phyloP scores from a whole-genome alignment of 2,329 filamentous ascomycete species.

The Penicillium sp. region DNA sequence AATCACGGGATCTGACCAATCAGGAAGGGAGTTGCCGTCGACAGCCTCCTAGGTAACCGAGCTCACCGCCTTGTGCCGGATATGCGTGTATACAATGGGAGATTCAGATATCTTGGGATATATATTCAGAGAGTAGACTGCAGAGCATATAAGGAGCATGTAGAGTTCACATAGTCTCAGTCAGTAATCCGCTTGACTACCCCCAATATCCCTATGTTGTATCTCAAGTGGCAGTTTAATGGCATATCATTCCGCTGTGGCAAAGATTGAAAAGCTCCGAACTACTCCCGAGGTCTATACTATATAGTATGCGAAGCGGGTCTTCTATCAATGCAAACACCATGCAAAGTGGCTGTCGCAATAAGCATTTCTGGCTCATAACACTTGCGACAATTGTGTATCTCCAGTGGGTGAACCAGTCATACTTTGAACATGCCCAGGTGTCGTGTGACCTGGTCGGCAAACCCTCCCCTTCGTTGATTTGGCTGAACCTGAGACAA shows the following conservation, averaged over 20 bases:
- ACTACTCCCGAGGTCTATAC: background rate
- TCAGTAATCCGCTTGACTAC: background rate
- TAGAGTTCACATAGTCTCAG: background rate
- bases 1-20: slow-evolving; percentile 23
- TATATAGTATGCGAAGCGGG: background rate
- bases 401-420: background rate
- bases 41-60: slow-evolving; percentile 13
- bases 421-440: background rate
- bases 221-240: background rate
- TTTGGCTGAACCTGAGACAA: slow-evolving; percentile 1
- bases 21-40: slow-evolving; percentile 4
- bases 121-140: too few relatives aligned
- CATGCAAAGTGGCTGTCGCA: background rate
- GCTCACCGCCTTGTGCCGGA: slow-evolving; percentile 10
- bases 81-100: background rate
- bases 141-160: too few relatives aligned
- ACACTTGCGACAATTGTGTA: background rate
- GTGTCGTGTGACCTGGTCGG: slow-evolving; percentile 3
- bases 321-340: background rate
- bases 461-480: background rate
- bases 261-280: background rate
- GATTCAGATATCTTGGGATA: background rate
- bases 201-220: background rate
- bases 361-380: background rate
- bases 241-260: background rate